These are phyloP conservation scores for Monosporascus sp. DNA, from an alignment of 2,329 filamentous ascomycete genomes.

Conservation along the genomic window DNA sequence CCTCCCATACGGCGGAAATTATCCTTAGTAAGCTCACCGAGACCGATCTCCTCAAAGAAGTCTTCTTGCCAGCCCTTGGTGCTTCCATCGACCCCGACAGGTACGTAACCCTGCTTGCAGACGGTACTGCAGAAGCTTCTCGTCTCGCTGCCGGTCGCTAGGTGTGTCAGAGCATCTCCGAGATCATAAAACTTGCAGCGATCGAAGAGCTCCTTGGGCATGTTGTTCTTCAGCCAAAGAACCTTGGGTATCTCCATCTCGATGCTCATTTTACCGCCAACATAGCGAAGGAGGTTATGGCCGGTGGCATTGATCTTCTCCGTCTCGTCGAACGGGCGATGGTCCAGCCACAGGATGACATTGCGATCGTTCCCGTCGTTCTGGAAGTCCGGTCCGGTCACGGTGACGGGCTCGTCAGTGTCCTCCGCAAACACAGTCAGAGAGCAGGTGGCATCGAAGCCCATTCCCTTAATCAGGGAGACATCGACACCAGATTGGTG, in stretches of 20 bases:
- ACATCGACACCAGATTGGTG: conserved; percentile 75
- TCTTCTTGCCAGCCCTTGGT: conserved; percentile 98
- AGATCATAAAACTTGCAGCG: conserved; percentile 97
- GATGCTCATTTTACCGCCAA: conserved; percentile 96
- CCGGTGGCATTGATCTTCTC: conserved; percentile 87
- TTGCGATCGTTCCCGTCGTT: conserved; percentile 81
- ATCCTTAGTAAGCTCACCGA: conserved; percentile 78
- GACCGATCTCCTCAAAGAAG: conserved; percentile 79
- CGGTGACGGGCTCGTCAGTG: conserved; percentile 84
- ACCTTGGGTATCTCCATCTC: conserved; percentile 99
- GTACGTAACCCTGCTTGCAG: conserved; percentile 95
- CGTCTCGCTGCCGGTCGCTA: conserved; percentile 88
- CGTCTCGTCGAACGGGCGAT: conserved; percentile 85
- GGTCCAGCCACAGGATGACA: conserved; percentile 95
- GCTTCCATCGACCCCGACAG: conserved; percentile 93
- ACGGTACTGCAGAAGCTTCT: conserved; percentile 93
- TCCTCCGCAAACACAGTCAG: conserved; percentile 85
- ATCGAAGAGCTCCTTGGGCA: conserved; percentile 85
- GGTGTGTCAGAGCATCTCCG: conserved; percentile 84
- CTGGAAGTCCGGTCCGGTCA: conserved; percentile 82
- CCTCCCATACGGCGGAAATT: conserved; percentile 92
- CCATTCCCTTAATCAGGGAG: conserved; percentile 76
- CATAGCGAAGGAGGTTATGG: conserved; percentile 91
- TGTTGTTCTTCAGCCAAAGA: conserved; percentile 96
- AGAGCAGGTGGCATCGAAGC: conserved; percentile 98